Evolutionary conservation across 1,284 basidiomycete genomes (phyloP).

Genomic region (Moesziomyces sp.): DNA sequence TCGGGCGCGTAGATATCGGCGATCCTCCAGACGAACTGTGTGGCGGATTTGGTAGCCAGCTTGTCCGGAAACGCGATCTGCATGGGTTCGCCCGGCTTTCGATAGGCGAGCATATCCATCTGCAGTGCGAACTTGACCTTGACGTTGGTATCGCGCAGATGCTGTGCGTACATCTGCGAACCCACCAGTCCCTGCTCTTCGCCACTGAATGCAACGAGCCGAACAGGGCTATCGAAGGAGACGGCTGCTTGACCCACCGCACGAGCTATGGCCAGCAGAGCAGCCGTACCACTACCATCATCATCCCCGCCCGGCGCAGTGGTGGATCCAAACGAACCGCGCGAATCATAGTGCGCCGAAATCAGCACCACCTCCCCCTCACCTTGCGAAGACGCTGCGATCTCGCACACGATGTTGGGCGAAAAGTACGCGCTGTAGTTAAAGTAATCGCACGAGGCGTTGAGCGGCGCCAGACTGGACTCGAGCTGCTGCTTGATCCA

Average conservation of each 20-base stretch:
- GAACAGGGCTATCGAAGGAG: constrained; percentile 49
- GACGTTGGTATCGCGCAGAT: constrained; percentile 1
- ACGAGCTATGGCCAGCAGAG: constrained; percentile 63
- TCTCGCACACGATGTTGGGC: constrained; percentile 53
- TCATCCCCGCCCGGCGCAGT: constrained; percentile 64
- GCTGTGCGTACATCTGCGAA: constrained; percentile 39
- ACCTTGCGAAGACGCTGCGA: constrained; percentile 10
- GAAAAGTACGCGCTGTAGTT: constrained; percentile 43
- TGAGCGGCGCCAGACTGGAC: constrained; percentile 13
- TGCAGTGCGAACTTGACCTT: constrained; percentile 43
- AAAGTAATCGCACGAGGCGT: constrained; percentile 32
- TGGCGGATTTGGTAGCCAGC: constrained; percentile 54
- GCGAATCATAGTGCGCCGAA: constrained; percentile 62
- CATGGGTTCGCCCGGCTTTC: constrained; percentile 56
- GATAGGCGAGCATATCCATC: constrained; percentile 65
- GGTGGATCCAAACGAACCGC: constrained; percentile 60
- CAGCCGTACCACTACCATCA: constrained; percentile 48
- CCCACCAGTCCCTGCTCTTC: constrained; percentile 67
- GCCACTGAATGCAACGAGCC: constrained; percentile 65
- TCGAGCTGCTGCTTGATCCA: constrained; percentile 46
- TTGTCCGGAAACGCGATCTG: constrained; percentile 67
- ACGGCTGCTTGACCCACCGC: constrained; percentile 32
- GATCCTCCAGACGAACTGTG: constrained; percentile 51
- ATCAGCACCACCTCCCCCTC: constrained; percentile 56
- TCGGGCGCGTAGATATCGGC: constrained; percentile 63